Evolutionary conservation across 2,329 filamentous ascomycete species (phyloP), one percentile per base, ranked within the genome.

Genomic region (Hypoxylon sp.): DNA sequence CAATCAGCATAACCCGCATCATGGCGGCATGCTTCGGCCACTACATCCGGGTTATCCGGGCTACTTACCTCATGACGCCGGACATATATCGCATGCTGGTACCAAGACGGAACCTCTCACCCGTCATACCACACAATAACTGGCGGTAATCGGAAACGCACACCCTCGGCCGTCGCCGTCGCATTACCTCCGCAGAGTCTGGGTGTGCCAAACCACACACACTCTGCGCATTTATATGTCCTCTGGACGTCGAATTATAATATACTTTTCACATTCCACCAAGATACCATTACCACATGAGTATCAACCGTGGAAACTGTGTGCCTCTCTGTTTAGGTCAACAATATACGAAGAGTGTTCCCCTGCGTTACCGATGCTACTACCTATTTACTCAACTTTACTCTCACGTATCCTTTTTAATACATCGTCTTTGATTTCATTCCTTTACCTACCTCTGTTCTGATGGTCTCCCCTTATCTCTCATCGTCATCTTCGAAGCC

Each of bases 1-100:
- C 26, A 73, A 76, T n/a, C 30, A 71, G 8, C 62, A 69, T 28
- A 73, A 76, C 15, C 30, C 71, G 8, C 62, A 69, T 4, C 71
- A 75, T 11, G 58, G 70, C 4, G 62, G 60, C 41, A 58, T 77
- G 11, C 76, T 72, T 41, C 71, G 74, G 2, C 58, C 60, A 7
- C 48, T 69, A 1, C 62, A 68, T 34, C 51, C 63, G 4, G 39
- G 47, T 8, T 72, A 68, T 20, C n/a, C 57, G 1, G 60, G 48
- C 48, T 71, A 70, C 37, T 59, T 67, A 24, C 17, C 66, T 13
- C 67, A 68, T 8, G 69, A 70, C 10, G 20, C 57, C n/a, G 56
- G 63, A 6, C 30, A 60, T 22, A 43, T 71, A 15, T 13, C 61
- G 11, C 62, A 41, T 11, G 24, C 67, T 3, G 43, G 17, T 17